Base-by-base conservation (phyloP, 352 stramenopile genomes). In the Globisporangium acanthophoron region DNA sequence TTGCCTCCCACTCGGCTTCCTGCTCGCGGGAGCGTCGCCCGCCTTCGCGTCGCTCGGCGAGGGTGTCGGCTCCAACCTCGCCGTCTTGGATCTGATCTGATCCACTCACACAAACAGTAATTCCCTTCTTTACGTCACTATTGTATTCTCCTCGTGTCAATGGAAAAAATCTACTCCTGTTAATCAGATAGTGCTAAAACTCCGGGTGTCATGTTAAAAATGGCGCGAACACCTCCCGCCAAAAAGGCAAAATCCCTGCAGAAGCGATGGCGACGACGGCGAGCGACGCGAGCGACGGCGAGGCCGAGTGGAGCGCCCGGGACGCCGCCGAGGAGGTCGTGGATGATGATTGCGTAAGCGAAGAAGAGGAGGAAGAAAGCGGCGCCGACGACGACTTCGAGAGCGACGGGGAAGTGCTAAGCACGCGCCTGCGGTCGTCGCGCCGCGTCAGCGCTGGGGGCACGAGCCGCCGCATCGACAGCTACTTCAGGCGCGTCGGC, bases 361-460 rank as follows among this genome's bases (percentile, higher is more conserved):
- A 59, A 56, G 39, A 29, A 52, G 44, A 43, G 4, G 52, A 53
- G 11, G 49, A 65, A 5, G n/a, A 20, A 15, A 58, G 29, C n/a
- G 54, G 48, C 7, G 46, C 63, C 11, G 44, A 69, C 11, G 54
- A 56, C 18, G 49, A 53, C 44, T 48, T 44, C 3, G 54, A 62
- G 7, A 44, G 41, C 6, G 47, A 56, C 27, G 45, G 49, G 43
- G n/a, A 46, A 21, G 44, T 49, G 5, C 5, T 31, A 20, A 49
- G 44, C 44, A 49, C 44, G 44, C 44, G 44, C 1, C 44, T 49
- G 44, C 44, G 44, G n/a, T 49, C 44, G 16, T 49, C 44, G 20
- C 44, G 44, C 20, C 44, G 44, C 44, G 3, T 27, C n/a, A 21
- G 18, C n/a, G 15, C 27, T 3, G 31, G 27, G 27, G 15, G 16